Evolutionary conservation across 306 rosid species (phyloP).

Genomic region (Crataegus laevigata): DNA sequence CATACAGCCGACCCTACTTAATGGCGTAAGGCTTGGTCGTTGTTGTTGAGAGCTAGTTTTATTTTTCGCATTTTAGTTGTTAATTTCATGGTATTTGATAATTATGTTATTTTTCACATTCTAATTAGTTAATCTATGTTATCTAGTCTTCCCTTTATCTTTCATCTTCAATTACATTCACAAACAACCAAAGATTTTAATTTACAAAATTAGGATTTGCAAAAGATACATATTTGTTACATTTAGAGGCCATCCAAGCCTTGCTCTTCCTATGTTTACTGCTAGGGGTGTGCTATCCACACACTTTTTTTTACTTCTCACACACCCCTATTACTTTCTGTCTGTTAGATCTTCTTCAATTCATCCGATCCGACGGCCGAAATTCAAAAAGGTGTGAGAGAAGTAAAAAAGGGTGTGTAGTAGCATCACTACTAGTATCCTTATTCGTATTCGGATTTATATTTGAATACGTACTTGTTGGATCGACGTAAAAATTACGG

Average conservation of each 20-base stretch:
- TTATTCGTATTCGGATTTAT: not conserved
- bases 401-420: no score
- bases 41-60: not conserved
- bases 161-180: not conserved
- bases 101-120: not conserved
- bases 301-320: no score
- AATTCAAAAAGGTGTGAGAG: no score
- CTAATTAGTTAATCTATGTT: not conserved
- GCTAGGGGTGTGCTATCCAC: no score
- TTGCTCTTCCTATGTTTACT: not conserved
- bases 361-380: no score
- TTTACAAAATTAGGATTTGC: conserved; percentile 8
- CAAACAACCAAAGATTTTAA: not conserved
- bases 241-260: conserved; percentile 1
- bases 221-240: not conserved
- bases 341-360: no score
- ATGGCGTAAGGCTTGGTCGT: no score
- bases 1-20: no score
- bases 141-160: not conserved
- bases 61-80: not conserved
- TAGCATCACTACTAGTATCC: not conserved
- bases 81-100: not conserved
- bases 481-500: not conserved
- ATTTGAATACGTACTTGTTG: not conserved
- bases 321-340: no score